phyloP scores from a whole-genome alignment of 2,329 filamentous ascomycete genomes.

The Aureobasidium leucospermi region DNA sequence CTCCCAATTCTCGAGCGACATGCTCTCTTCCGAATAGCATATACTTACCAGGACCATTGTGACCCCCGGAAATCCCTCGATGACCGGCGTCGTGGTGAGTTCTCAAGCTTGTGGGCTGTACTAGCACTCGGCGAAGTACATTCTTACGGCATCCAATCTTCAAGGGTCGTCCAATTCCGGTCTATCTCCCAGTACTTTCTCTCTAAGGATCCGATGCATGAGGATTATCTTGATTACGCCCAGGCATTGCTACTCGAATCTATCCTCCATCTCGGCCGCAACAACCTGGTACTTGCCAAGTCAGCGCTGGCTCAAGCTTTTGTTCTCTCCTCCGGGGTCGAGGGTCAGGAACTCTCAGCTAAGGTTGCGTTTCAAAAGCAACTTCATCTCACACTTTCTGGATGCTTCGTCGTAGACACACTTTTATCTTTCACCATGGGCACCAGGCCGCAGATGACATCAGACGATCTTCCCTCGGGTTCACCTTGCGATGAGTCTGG shows the following conservation, averaged over 20 bases:
- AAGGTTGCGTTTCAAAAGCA: background rate
- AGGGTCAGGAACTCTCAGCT: background rate
- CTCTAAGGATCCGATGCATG: background rate
- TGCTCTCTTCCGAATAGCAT: slow-evolving; percentile 51
- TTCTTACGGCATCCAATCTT: background rate
- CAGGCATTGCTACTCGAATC: background rate
- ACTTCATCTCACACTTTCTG: background rate
- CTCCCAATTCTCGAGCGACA: slow-evolving; percentile 66
- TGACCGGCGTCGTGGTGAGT: background rate
- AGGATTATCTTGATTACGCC: background rate
- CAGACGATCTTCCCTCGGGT: background rate
- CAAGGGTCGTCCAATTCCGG: background rate
- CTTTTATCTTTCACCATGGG: background rate
- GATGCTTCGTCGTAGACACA: background rate
- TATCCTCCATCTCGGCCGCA: background rate
- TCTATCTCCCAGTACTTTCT: background rate
- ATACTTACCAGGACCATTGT: slow-evolving; percentile 38
- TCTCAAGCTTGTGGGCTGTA: background rate
- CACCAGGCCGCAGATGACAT: background rate
- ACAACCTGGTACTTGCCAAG: background rate
- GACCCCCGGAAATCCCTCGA: background rate
- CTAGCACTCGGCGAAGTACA: background rate
- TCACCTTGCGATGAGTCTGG: background rate
- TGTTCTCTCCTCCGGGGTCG: background rate
- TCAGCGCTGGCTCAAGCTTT: background rate